Conservation (phyloP, 2,329 filamentous ascomycete species). For the Calonectria pteridis region DNA sequence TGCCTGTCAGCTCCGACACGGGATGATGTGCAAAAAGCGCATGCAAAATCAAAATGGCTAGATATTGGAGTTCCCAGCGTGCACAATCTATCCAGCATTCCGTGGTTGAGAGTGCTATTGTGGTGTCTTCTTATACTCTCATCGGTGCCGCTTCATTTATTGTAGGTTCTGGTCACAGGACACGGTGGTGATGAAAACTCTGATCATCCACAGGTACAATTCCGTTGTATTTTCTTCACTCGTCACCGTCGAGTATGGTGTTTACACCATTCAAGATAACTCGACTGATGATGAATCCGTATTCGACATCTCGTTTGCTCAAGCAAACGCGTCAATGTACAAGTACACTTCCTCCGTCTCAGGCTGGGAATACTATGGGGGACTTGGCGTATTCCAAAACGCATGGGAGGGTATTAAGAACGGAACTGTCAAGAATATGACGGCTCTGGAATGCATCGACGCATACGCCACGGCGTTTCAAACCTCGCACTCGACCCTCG, state of each 20-base stretch:
- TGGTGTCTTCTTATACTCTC: conserved; percentile 18
- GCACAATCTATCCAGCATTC: conserved; percentile 24
- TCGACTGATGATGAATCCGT: neutral
- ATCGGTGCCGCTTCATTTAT: conserved; percentile 21
- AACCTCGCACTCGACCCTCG: conserved; percentile 5
- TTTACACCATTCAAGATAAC: neutral
- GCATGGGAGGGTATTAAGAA: neutral
- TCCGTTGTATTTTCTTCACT: conserved; percentile 24
- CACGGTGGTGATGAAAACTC: neutral
- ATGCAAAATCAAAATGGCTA: conserved; percentile 25
- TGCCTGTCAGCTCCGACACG: conserved; percentile 49
- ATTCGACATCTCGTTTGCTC: neutral
- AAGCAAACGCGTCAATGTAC: neutral
- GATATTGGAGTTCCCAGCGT: conserved; percentile 37
- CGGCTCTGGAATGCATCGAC: conserved; percentile 16
- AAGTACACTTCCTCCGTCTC: neutral
- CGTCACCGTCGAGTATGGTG: neutral
- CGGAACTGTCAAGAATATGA: conserved; percentile 2
- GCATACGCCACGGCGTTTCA: conserved; percentile 21
- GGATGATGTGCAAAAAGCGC: conserved; percentile 42
- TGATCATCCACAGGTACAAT: conserved; percentile 16
- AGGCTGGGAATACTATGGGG: too few species aligned
- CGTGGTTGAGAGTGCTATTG: neutral
- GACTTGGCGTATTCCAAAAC: neutral
- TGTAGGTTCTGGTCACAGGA: neutral